Evolutionary conservation across 176 grass and related monocot genomes (phyloP), one percentile per base, ranked within the genome.

Genomic region (Rhynchospora pubera): DNA sequence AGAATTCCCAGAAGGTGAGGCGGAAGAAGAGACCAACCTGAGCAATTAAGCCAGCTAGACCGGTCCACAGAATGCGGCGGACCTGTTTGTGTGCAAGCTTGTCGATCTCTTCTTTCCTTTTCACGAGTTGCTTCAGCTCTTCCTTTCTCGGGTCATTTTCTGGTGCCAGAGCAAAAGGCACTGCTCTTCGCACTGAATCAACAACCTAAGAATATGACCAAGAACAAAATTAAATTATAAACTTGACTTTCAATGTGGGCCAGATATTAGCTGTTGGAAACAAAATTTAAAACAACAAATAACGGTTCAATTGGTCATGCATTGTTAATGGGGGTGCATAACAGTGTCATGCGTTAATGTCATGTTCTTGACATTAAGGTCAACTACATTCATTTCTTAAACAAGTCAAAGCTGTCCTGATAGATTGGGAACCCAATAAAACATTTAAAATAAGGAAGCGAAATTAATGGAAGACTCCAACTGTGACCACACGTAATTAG

Each of bases 1-100:
- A 99, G 89, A 95, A 93, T 55, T 99, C 97, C 97, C 97, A 99
- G 89, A 99, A 99, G 9, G 97, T 99, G 39, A 99, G 87, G 84
- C 97, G 88, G 57, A 99, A 95, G 83, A 96, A 95, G 57, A 99
- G 86, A 34, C 97, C 91, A 1, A 93, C 85, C 62, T 99, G 97
- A 7, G 87, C 85, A 74, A 99, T 85, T 26, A 94, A 59, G 85
- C 91, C 85, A 13, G 86, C 97, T 47, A 99, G 78, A 16, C 97
- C 97, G 50, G 91, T 90, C 97, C 89, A 95, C 24, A 99, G 92
- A 77, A 95, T 90, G 10, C 86, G 86, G 0, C 97, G 89, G 43
- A 99, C 97, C 85, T 99, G 97, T 74, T 89, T 99, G 91, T 99
- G 93, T 8, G 93, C 91, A 0, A 93, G 87, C 79, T 85, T 85